phyloP scores from a whole-genome alignment of 768 basidiomycete genomes.

The Mycena maculata region DNA sequence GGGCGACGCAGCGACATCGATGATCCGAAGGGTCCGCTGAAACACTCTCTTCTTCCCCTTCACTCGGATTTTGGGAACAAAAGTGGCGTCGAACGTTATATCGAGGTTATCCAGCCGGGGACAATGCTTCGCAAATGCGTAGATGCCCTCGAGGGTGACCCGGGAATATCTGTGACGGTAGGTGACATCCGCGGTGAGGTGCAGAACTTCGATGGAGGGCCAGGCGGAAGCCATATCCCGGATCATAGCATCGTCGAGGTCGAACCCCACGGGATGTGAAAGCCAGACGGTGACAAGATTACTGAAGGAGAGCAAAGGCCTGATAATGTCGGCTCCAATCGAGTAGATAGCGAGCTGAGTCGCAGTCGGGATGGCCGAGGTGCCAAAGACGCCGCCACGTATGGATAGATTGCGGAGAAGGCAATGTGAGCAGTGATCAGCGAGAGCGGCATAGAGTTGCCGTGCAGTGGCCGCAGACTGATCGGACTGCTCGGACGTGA shows the following conservation, averaged over 20 bases:
- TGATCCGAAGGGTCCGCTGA: neutral
- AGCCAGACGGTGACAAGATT: neutral
- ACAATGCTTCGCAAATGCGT: constrained; percentile 1
- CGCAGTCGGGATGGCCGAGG: too few species aligned
- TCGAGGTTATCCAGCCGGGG: neutral
- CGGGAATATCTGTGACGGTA: neutral
- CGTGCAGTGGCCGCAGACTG: too few species aligned
- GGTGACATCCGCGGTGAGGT: neutral
- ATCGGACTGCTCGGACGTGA: too few species aligned
- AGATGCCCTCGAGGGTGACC: constrained; percentile 4
- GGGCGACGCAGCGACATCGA: neutral
- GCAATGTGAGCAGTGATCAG: too few species aligned
- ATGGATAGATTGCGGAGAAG: too few species aligned
- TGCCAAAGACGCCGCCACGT: too few species aligned
- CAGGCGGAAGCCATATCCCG: neutral
- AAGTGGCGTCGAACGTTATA: constrained; percentile 2
- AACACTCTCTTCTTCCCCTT: neutral
- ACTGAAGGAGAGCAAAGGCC: neutral
- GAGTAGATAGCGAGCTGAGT: neutral
- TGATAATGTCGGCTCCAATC: neutral
- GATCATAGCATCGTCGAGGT: neutral
- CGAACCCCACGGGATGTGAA: neutral
- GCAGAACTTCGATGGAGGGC: neutral
- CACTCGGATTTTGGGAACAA: neutral
- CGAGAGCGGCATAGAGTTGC: too few species aligned